Evolutionary conservation across 2,329 filamentous ascomycete species (phyloP).

Genomic region (Fusarium mexicanum): DNA sequence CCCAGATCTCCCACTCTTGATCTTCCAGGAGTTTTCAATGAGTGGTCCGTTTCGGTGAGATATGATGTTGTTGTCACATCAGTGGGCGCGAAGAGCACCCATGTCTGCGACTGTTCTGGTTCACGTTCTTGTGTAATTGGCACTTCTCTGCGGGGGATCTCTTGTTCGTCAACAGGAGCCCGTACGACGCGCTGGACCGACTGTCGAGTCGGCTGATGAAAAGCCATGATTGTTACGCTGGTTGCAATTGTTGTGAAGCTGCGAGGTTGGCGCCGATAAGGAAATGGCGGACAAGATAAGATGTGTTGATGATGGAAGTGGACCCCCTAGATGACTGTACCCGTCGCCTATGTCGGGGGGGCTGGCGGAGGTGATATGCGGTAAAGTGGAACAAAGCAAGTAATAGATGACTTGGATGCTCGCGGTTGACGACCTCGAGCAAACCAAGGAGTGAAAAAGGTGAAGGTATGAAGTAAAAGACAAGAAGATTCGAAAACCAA

Average conservation of each 20-base stretch:
- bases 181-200: slow-evolving; percentile 59
- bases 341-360: slow-evolving; percentile 23
- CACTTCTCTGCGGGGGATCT: slow-evolving; percentile 39
- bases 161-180: slow-evolving; percentile 52
- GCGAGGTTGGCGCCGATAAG: slow-evolving; percentile 36
- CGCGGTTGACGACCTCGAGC: slow-evolving; percentile 4
- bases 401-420: slow-evolving; percentile 4
- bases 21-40: slow-evolving; percentile 72
- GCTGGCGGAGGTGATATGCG: slow-evolving; percentile 32
- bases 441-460: background rate
- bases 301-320: slow-evolving; percentile 39
- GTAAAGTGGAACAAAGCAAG: slow-evolving; percentile 10
- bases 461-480: background rate
- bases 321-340: slow-evolving; percentile 30
- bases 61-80: slow-evolving; percentile 71
- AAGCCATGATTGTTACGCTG: slow-evolving; percentile 58
- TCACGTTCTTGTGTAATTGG: slow-evolving; percentile 46
- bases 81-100: slow-evolving; percentile 92
- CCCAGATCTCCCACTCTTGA: slow-evolving; percentile 84
- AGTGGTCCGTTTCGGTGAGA: slow-evolving; percentile 72
- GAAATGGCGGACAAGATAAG: slow-evolving; percentile 39
- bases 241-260: slow-evolving; percentile 12
- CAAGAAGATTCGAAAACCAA: slow-evolving; percentile 1
- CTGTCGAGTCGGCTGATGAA: slow-evolving; percentile 68
- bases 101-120: slow-evolving; percentile 84